phyloP scores from a whole-genome alignment of 345 rosid genomes.

The Euphorbia lathyris region DNA sequence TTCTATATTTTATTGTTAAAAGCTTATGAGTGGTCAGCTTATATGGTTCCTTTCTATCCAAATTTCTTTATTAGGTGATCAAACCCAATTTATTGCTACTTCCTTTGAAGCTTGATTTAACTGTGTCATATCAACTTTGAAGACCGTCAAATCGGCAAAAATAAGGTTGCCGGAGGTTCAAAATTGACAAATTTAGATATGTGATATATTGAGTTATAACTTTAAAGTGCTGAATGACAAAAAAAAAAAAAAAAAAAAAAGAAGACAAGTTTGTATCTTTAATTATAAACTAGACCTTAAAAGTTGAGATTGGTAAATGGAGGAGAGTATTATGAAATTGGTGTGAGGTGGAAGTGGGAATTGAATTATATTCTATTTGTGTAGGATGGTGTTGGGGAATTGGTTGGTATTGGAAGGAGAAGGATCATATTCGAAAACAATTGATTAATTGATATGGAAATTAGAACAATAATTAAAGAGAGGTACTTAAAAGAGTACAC shows the following conservation, averaged over 20 bases:
- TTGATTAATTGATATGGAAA: slow-evolving; percentile 5
- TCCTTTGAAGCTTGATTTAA: too few relatives aligned
- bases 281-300: too few relatives aligned
- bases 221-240: too few relatives aligned
- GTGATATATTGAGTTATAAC: too few relatives aligned
- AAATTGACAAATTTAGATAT: too few relatives aligned
- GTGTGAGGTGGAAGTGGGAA: slow-evolving; percentile 4
- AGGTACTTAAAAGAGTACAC: slow-evolving; percentile 26
- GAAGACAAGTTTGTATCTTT: too few relatives aligned
- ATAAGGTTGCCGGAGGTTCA: too few relatives aligned
- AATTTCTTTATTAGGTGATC: neutral
- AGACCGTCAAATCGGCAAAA: too few relatives aligned
- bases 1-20: neutral
- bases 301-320: slow-evolving; percentile 18
- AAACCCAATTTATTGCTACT: slow-evolving; percentile 2
- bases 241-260: too few relatives aligned
- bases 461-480: slow-evolving; percentile 10
- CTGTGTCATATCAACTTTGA: too few relatives aligned
- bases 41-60: neutral
- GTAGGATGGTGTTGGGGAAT: slow-evolving; percentile 27
- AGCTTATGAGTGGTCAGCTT: neutral
- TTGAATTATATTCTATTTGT: slow-evolving; percentile 15
- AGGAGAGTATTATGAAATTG: slow-evolving; percentile 19
- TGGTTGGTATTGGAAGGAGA: slow-evolving; percentile 24
- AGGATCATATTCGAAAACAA: slow-evolving; percentile 31